A percentile compares a stretch with the other conserved stretches of the same genome.
Conservation (phyloP, 306 rosid species). For the Hippophae tibetana region DNA sequence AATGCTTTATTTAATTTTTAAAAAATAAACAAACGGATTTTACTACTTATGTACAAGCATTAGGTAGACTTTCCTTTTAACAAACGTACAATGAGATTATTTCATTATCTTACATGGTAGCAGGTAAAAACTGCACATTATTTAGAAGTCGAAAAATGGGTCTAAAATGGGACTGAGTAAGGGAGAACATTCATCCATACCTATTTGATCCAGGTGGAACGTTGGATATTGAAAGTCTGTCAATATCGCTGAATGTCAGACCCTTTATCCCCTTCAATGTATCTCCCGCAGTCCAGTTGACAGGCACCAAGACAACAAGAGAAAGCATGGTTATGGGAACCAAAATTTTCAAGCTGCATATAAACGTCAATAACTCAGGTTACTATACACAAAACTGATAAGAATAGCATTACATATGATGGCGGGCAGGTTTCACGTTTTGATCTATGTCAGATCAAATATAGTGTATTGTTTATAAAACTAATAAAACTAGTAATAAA, state of each 20-base stretch:
- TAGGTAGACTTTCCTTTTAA: too few species aligned
- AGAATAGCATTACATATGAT: too few species aligned
- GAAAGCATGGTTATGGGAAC: conserved; percentile 53
- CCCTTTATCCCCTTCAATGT: conserved; percentile 34
- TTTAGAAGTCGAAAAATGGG: background rate
- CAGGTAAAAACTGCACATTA: background rate
- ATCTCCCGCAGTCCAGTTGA: conserved; percentile 52
- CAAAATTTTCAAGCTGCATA: conserved; percentile 65
- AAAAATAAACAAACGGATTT: too few species aligned
- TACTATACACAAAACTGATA: background rate
- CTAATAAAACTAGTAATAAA: conserved; percentile 1
- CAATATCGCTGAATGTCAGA: conserved; percentile 53
- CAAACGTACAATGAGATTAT: too few species aligned
- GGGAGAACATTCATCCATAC: conserved; percentile 21
- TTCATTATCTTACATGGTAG: background rate
- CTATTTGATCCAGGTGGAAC: conserved; percentile 58
- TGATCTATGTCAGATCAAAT: too few species aligned
- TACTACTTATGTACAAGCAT: too few species aligned
- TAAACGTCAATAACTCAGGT: conserved; percentile 4
- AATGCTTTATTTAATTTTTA: too few species aligned
- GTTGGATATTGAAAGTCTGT: conserved; percentile 84
- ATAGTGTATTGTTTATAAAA: background rate
- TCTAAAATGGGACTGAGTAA: background rate
- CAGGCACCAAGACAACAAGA: conserved; percentile 66
- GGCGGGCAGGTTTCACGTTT: too few species aligned